These are phyloP conservation scores for Tricholoma saponaceum DNA, from an alignment of 768 basidiomycete genomes.

Conservation along the genomic window DNA sequence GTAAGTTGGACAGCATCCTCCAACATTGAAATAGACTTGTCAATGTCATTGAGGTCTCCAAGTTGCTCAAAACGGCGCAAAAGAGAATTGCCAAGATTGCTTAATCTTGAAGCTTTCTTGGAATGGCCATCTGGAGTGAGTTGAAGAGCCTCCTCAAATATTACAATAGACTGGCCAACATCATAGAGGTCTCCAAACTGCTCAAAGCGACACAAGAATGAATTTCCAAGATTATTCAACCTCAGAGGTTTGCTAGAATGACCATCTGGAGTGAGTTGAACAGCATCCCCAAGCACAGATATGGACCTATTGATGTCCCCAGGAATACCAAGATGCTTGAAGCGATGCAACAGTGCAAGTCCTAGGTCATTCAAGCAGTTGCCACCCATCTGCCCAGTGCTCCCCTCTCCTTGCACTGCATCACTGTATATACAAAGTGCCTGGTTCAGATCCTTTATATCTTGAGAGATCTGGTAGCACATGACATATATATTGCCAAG, in stretches of 20 bases:
- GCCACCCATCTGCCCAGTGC: too few relatives aligned
- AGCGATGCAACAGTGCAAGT: background rate
- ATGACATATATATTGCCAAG: too few relatives aligned
- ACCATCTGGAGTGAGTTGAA: background rate
- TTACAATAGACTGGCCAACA: constrained; percentile 4
- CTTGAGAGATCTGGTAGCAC: too few relatives aligned
- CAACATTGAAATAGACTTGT: constrained; percentile 22
- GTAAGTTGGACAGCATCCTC: constrained; percentile 18
- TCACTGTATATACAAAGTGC: too few relatives aligned
- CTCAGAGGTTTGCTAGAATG: constrained; percentile 3
- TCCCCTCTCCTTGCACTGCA: too few relatives aligned
- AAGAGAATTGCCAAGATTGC: constrained; percentile 15
- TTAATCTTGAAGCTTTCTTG: background rate
- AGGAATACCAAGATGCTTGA: background rate
- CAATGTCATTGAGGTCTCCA: constrained; percentile 20
- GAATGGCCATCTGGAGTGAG: constrained; percentile 11
- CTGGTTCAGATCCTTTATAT: too few relatives aligned
- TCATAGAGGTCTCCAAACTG: constrained; percentile 14
- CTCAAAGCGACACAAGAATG: constrained; percentile 13
- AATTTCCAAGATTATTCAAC: constrained; percentile 9
- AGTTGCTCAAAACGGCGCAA: constrained; percentile 18
- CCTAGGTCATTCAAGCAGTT: constrained; percentile 2
- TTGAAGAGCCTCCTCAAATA: constrained; percentile 4
- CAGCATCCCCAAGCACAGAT: constrained; percentile 1
- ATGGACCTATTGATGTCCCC: constrained; percentile 14